These are phyloP conservation scores for Aurantiochytrium sp. DNA, from an alignment of 108 stramenopile genomes.

Conservation along the genomic window DNA sequence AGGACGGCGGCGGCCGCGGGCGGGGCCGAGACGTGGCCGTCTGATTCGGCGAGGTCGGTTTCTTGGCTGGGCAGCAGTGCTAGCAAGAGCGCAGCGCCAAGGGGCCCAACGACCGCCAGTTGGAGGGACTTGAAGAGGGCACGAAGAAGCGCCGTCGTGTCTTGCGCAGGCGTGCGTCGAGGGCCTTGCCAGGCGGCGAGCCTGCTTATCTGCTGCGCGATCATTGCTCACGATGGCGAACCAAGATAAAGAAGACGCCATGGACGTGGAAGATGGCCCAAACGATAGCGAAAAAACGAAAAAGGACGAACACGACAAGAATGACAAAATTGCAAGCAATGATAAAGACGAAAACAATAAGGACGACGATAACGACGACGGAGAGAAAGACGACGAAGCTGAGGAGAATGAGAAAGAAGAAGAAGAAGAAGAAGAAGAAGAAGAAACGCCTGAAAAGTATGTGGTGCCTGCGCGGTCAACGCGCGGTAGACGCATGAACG, in stretches of 20 bases:
- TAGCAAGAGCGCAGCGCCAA: too few relatives aligned
- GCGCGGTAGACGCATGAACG: conserved; percentile 35
- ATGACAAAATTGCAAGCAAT: not conserved
- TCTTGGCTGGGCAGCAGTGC: too few relatives aligned
- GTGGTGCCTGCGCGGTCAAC: conserved; percentile 20
- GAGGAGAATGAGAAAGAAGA: not conserved
- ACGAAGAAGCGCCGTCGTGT: too few relatives aligned
- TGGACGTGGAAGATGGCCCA: not conserved
- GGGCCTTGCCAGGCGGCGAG: too few relatives aligned
- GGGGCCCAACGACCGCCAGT: too few relatives aligned
- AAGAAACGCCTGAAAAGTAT: not conserved
- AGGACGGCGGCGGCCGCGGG: too few relatives aligned
- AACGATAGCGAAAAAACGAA: not conserved
- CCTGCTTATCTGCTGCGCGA: not conserved
- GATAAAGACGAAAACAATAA: not conserved
- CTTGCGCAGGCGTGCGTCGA: too few relatives aligned
- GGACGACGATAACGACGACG: not conserved
- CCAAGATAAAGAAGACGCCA: not conserved
- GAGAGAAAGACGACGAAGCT: not conserved
- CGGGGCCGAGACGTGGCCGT: too few relatives aligned
- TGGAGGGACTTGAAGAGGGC: too few relatives aligned
- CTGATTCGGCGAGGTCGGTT: too few relatives aligned
- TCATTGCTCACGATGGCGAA: not conserved
- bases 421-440: not conserved
- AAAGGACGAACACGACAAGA: not conserved